phyloP scores from a whole-genome alignment of 2,329 filamentous ascomycete species.

The Fusarium cyanostomum region DNA sequence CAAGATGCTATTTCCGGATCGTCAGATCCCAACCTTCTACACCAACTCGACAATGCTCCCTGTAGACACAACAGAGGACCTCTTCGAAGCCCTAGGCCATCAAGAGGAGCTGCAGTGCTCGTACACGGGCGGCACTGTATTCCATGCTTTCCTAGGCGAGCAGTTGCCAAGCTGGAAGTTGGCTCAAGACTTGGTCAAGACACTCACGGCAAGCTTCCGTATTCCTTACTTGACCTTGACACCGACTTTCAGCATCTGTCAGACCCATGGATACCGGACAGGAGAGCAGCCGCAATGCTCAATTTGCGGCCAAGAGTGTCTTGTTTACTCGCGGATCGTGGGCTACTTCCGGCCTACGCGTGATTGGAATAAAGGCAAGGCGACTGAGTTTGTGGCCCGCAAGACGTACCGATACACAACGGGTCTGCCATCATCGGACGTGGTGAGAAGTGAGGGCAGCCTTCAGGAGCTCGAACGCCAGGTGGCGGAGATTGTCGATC shows the following conservation, averaged over 20 bases:
- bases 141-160: slow-evolving; percentile 38
- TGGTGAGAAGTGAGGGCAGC: not conserved
- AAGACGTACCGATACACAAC: slow-evolving; percentile 31
- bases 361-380: slow-evolving; percentile 40
- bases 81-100: slow-evolving; percentile 33
- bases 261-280: slow-evolving; percentile 24
- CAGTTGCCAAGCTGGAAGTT: slow-evolving; percentile 31
- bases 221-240: slow-evolving; percentile 38
- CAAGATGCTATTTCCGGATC: slow-evolving; percentile 26
- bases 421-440: accelerated
- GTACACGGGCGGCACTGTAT: slow-evolving; percentile 38
- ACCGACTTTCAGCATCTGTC: slow-evolving; percentile 39
- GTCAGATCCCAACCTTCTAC: slow-evolving; percentile 26
- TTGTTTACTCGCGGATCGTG: slow-evolving; percentile 38
- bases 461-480: slow-evolving; percentile 13
- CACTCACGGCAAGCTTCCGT: slow-evolving; percentile 32
- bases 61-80: slow-evolving; percentile 34
- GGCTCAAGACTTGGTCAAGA: slow-evolving; percentile 32
- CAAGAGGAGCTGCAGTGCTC: slow-evolving; percentile 37
- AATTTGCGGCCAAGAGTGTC: slow-evolving; percentile 10
- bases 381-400: slow-evolving; percentile 26
- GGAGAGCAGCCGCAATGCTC: slow-evolving; percentile 33
- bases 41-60: slow-evolving; percentile 41
- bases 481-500: slow-evolving; percentile 17
- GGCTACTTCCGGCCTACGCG: slow-evolving; percentile 36